Conservation (phyloP, 805 yeast genomes). For the Grigorovia transvaalensis region DNA sequence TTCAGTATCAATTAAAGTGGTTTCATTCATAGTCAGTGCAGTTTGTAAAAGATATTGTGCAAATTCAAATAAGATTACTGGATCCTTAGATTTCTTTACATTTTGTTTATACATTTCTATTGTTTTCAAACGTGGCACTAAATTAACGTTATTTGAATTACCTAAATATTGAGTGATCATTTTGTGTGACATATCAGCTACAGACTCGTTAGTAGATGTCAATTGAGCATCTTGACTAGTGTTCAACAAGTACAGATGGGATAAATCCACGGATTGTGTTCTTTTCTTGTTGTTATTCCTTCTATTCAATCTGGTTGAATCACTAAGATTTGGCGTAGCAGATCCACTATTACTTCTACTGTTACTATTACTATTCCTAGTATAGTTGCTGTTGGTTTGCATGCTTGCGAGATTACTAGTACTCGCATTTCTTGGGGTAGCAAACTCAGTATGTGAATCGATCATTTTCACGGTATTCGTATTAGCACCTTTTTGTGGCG, state of each 20-base stretch:
- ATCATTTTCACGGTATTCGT: background rate
- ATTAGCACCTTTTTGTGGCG: background rate
- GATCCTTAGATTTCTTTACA: conserved; percentile 77
- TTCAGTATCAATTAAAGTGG: conserved; percentile 60
- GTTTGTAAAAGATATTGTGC: conserved; percentile 87
- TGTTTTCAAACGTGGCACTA: conserved; percentile 71
- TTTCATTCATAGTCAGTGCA: conserved; percentile 49
- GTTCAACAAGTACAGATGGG: conserved; percentile 32
- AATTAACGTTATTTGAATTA: conserved; percentile 33
- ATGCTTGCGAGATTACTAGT: background rate
- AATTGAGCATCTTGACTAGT: conserved; percentile 26
- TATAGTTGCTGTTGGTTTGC: too few species aligned
- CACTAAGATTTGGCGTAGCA: background rate
- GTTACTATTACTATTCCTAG: background rate
- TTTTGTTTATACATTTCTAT: conserved; percentile 79
- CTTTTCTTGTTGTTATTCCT: conserved; percentile 8
- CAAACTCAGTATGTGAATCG: background rate
- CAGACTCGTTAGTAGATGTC: conserved; percentile 31
- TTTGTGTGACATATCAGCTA: conserved; percentile 45
- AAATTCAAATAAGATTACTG: conserved; percentile 76
- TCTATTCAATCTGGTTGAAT: background rate
- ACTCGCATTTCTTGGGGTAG: background rate
- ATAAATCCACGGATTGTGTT: conserved; percentile 30
- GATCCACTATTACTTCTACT: background rate
- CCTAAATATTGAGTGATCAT: conserved; percentile 45